Evolutionary conservation across 345 rosid genomes (phyloP).

Genomic region (Salix viminalis): DNA sequence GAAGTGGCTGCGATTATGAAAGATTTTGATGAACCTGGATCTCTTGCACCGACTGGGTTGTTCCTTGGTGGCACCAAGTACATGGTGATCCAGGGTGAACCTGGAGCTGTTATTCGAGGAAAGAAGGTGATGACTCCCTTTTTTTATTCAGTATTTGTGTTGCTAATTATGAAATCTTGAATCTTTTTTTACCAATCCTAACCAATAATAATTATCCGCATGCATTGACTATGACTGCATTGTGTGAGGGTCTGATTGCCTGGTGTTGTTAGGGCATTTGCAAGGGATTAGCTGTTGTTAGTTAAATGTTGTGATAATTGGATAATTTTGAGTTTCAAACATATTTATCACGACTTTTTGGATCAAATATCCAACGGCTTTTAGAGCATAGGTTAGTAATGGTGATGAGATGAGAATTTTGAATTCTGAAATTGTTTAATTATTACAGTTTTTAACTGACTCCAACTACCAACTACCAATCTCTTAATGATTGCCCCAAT

Average conservation of each 20-base stretch:
- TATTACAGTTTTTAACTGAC: not conserved
- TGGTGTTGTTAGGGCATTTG: not conserved
- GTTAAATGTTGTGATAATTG: not conserved
- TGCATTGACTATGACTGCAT: not conserved
- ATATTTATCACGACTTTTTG: not conserved
- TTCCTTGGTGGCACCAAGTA: constrained; percentile 32
- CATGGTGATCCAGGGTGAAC: constrained; percentile 34
- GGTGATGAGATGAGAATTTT: not conserved
- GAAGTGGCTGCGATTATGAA: constrained; percentile 21
- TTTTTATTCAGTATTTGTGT: not conserved
- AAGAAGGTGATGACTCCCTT: constrained; percentile 9
- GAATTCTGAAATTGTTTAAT: not conserved
- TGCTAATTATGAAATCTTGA: not conserved
- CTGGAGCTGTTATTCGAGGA: constrained; percentile 31
- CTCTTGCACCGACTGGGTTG: constrained; percentile 30
- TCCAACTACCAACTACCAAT: not conserved
- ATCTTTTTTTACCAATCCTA: not conserved
- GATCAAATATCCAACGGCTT: not conserved
- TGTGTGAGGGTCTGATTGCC: not conserved
- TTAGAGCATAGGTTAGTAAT: not conserved
- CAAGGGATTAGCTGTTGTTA: not conserved
- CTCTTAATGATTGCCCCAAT: not conserved
- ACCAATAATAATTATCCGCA: too few species aligned
- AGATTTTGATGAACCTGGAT: constrained; percentile 31
- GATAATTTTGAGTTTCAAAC: not conserved